These are phyloP conservation scores for Trametes maxima DNA, from an alignment of 768 basidiomycete genomes.

Conservation along the genomic window DNA sequence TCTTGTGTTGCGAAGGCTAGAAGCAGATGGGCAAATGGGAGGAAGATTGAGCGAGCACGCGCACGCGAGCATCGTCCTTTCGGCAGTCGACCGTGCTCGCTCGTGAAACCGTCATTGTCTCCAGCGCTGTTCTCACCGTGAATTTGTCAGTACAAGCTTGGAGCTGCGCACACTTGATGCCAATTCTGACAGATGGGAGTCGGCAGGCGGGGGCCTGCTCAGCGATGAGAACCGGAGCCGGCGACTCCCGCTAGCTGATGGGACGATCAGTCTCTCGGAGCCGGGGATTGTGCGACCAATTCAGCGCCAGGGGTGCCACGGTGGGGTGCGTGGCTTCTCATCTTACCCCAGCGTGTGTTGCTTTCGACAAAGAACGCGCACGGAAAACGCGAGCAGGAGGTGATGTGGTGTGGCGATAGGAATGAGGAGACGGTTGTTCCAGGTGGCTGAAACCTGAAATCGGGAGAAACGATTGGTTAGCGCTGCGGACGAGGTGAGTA, in stretches of 20 bases:
- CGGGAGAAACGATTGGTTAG: background rate
- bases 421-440: background rate
- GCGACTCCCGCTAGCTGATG: background rate
- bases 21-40: background rate
- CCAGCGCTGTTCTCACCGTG: background rate
- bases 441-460: constrained; percentile 1
- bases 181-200: too few species aligned
- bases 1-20: constrained; percentile 5
- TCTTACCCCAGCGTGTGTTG: background rate
- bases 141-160: too few species aligned
- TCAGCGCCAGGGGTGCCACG: background rate
- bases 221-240: background rate
- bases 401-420: background rate
- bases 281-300: constrained; percentile 15
- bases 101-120: too few species aligned
- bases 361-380: background rate
- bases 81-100: background rate
- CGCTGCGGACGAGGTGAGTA: constrained; percentile 4
- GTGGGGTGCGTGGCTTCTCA: constrained; percentile 9
- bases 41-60: constrained; percentile 2
- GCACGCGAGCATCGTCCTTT: background rate
- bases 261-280: constrained; percentile 13
- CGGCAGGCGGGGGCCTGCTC: too few species aligned
- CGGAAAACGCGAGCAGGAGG: background rate
- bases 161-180: too few species aligned